Evolutionary conservation across 2,329 filamentous ascomycete species (phyloP), one percentile per base, ranked within the genome.

Genomic region (Byssothecium circinans): DNA sequence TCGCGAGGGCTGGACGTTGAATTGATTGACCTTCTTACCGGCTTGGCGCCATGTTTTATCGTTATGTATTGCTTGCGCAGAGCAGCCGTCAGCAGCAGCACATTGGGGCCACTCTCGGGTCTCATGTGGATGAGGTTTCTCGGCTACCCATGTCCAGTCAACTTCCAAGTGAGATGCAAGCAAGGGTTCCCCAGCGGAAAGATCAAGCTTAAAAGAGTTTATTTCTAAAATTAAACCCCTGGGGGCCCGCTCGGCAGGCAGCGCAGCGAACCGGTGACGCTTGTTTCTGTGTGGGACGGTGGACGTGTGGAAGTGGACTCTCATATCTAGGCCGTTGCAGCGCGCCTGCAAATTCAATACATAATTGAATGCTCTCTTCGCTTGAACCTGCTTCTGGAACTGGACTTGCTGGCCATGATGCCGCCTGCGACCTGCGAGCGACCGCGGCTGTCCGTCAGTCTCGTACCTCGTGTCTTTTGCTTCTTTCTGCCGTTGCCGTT

Each of bases 171-270:
- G 5, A 10, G 23, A 5, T 25, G 23, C 45, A n/a, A 33, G 40
- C 51, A 53, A 44, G 53, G 52, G 8, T 19, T 7, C 45, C 39
- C 50, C 44, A 42, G 36, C 42, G 4, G 17, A 12, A 27, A 22
- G 43, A 43, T 50, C 55, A 60, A 54, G 59, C 60, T 61, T 62
- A 60, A 58, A 56, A 54, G 60, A 65, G 57, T 56, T 55, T 60
- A 64, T 65, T 49, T 57, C 64, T 67, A 68, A 60, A 57, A 62
- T 64, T 67, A 68, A n/a, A n/a, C n/a, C n/a, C n/a, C n/a, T n/a
- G 62, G 11, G 37, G 14, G n/a, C n/a, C n/a, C n/a, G n/a, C n/a
- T n/a, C n/a, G n/a, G n/a, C n/a, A n/a, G n/a, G n/a, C n/a, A n/a
- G n/a, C n/a, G n/a, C n/a, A n/a, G n/a, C n/a, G n/a, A 43, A 34